phyloP scores from a whole-genome alignment of 2,329 filamentous ascomycete genomes.

The Neocucurbitaria cava region DNA sequence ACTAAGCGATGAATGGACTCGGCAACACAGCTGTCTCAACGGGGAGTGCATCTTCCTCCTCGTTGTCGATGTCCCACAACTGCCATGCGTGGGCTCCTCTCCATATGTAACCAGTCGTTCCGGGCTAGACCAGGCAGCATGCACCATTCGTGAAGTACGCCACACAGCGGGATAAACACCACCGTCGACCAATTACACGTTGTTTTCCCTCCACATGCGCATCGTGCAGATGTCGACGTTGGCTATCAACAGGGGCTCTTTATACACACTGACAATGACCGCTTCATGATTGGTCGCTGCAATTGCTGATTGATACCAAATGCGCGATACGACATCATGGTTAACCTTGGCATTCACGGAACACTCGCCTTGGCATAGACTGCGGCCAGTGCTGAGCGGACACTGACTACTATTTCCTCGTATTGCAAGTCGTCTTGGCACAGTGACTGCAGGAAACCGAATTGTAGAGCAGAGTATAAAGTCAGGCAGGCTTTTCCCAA shows the following conservation, averaged over 20 bases:
- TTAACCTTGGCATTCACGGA: too few species aligned
- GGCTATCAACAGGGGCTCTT: conserved; percentile 14
- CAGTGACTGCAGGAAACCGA: neutral
- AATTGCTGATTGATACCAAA: conserved; percentile 1
- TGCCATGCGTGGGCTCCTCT: neutral
- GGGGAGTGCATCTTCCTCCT: neutral
- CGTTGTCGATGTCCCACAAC: neutral
- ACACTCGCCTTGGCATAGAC: too few species aligned
- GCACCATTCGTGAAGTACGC: neutral
- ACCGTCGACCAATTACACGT: conserved; percentile 13
- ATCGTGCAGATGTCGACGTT: conserved; percentile 13
- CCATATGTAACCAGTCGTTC: neutral
- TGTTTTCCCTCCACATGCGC: conserved; percentile 14
- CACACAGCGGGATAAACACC: neutral
- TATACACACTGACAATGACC: conserved; percentile 16
- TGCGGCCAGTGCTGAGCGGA: too few species aligned
- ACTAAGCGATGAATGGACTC: neutral
- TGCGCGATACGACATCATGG: neutral
- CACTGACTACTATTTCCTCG: too few species aligned
- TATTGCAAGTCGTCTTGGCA: neutral
- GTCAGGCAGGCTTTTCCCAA: neutral
- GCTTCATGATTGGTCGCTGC: conserved; percentile 3
- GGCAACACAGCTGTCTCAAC: neutral
- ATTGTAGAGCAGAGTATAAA: conserved; percentile 2
- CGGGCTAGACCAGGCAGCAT: neutral